These are phyloP conservation scores for Tuber indicum DNA, from an alignment of 495 filamentous ascomycete species.

Conservation along the genomic window DNA sequence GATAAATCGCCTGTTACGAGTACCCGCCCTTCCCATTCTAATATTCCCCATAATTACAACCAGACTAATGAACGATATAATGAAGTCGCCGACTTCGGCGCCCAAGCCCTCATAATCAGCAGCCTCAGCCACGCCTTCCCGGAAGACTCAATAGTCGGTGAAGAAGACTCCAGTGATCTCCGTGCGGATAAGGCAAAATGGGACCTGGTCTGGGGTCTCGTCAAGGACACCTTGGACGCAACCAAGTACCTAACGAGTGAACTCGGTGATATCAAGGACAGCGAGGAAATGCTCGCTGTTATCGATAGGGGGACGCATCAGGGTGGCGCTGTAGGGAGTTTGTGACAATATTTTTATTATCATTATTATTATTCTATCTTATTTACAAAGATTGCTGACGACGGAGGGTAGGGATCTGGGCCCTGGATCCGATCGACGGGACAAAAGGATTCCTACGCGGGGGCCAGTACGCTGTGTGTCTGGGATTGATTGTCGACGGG, in stretches of 20 bases:
- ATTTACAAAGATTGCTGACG: background rate
- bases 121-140: conserved; percentile 87
- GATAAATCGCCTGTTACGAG: conserved; percentile 92
- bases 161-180: conserved; percentile 81
- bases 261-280: conserved; percentile 58
- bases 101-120: conserved; percentile 89
- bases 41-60: background rate
- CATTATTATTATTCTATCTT: background rate
- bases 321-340: conserved; percentile 68
- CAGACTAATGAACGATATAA: conserved; percentile 7
- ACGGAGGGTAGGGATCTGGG: conserved; percentile 60
- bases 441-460: conserved; percentile 95
- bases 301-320: conserved; percentile 77
- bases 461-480: conserved; percentile 95
- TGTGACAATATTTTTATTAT: conserved; percentile 7
- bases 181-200: conserved; percentile 60
- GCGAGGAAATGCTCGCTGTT: conserved; percentile 71
- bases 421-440: conserved; percentile 93
- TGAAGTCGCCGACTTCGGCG: conserved; percentile 82
- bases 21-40: conserved; percentile 4
- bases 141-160: conserved; percentile 80
- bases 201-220: conserved; percentile 73
- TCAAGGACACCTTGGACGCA: conserved; percentile 68
- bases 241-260: conserved; percentile 53
- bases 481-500: conserved; percentile 87